Base-by-base conservation (phyloP, 805 yeast genomes). In the Alloascoidea africana region DNA sequence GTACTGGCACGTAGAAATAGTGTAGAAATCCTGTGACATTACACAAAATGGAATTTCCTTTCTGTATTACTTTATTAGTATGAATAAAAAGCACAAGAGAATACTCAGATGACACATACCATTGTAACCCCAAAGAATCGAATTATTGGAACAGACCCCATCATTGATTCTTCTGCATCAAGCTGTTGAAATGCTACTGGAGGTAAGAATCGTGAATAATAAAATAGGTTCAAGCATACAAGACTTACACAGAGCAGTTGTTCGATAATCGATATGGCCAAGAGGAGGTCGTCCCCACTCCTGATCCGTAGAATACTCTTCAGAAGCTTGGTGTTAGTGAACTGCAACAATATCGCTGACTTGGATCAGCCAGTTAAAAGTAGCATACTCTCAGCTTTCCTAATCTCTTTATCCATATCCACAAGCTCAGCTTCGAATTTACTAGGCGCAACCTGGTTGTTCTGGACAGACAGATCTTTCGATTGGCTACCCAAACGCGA, bases 91-190 rank as follows among this genome's bases (percentile, higher is more conserved):
- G 4, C 16, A 33, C 8, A 13, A 16, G 11, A 16, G 13, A 13
- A 27, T 17, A 8, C 17, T 19, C 23, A 23, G 3, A 15, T 11
- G n/a, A 32, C 4, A 37, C 43, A 5, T 32, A 44, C 52, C 16
- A 50, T 71, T 1, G 97, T 86, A 32, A 93, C 86, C 40, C 99
- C 99, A 56, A 87, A 91, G 51, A 93, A 79, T 39, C 96, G 69
- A 0, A 87, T 38, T 1, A 73, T 66, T 0, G 80, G 70, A 17
- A 68, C 63, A 13, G 73, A 76, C 27, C 71, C 70, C 5, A 70
- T 53, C 18, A 59, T 52, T 2, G 82, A 70, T 49, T 91, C 98
- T 50, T 91, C 97, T 1, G 94, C 95, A 55, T 91, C 98, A 48
- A 91, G 63, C 51, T 91, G 98, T 56, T 91, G 97, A 54, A 87